A percentile compares a stretch with the other conserved stretches of the same genome.
phyloP scores from a whole-genome alignment of 345 rosid genomes.

The Dimocarpus longan region DNA sequence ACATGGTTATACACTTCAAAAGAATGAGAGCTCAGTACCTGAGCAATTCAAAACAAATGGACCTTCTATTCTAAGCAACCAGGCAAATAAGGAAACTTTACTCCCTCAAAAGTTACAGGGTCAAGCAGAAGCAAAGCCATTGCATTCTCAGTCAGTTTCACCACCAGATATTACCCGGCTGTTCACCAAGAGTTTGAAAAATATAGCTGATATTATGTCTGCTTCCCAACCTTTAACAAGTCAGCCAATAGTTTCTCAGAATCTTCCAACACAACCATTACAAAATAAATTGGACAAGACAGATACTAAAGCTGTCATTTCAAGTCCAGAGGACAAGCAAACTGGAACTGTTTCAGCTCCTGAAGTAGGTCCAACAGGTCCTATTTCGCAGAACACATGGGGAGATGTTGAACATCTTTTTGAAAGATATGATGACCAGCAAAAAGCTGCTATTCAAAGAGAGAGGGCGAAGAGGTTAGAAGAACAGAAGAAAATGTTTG shows the following conservation, averaged over 20 bases:
- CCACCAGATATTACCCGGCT: conserved; percentile 63
- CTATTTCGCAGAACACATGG: conserved; percentile 68
- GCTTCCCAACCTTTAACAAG: conserved; percentile 54
- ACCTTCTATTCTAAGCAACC: conserved; percentile 28
- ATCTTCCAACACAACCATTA: conserved; percentile 40
- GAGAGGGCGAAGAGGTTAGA: conserved; percentile 93
- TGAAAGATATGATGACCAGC: conserved; percentile 84
- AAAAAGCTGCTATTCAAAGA: conserved; percentile 87
- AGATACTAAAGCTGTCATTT: conserved; percentile 36
- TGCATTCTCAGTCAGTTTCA: conserved; percentile 38
- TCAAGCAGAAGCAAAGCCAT: conserved; percentile 37
- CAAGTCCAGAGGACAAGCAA: conserved; percentile 40
- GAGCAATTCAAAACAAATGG: conserved; percentile 58
- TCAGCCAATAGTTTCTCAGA: conserved; percentile 40
- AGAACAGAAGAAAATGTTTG: conserved; percentile 95
- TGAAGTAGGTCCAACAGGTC: conserved; percentile 42
- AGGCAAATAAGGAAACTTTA: conserved; percentile 38
- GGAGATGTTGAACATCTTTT: conserved; percentile 90
- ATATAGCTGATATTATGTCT: conserved; percentile 58
- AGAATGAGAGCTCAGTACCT: conserved; percentile 44
- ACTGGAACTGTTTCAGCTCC: conserved; percentile 37
- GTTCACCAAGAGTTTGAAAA: conserved; percentile 70
- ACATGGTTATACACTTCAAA: conserved; percentile 62
- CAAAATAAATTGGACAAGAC: conserved; percentile 38
- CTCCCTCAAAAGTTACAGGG: conserved; percentile 38